Evolutionary conservation across 2,329 filamentous ascomycete genomes (phyloP), one percentile per base, ranked within the genome.

Genomic region (Neopestalotiopsis sp.): DNA sequence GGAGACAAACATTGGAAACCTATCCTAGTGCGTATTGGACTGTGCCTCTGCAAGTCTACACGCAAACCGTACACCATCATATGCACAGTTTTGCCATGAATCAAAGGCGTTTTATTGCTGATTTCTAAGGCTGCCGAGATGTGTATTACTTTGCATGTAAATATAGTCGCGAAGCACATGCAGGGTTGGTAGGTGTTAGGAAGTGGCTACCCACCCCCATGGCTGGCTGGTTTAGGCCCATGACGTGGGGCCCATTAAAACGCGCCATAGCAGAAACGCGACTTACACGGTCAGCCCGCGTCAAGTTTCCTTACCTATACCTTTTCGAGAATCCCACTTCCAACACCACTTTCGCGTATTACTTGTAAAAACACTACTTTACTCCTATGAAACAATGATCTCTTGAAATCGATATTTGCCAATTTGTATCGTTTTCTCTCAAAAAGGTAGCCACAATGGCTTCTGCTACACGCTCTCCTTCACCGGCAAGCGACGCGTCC

Each of bases 401-500:
- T 68, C 30, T 67, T 75, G 61, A 75, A 61, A 65, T 45, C 66
- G 65, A 7, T 61, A 67, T 61, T 57, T 10, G 32, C 13, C 64
- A 45, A 70, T 69, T 71, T 42, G 1, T 68, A 68, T 70, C 53
- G 58, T 58, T 38, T 57, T 61, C 66, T 56, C 66, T 59, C 34
- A 72, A 66, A 61, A 14, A 42, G 45, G 45, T 68, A 67, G 61
- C 68, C 72, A 73, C 72, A 77, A 89, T 89, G 87, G 80, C 85
- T 76, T 62, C 59, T 40, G 85, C 85, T 45, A 78, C 82, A 70
- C 79, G 81, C 74, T 80, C 84, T 66, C 78, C 83, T n/a, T 85
- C 85, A 58, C 83, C 83, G 56, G 77, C 77, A 32, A 82, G 79
- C 66, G 78, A 80, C 73, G 81, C 78, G 70, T 82, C 81, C 62